Evolutionary conservation across 306 rosid species (phyloP).

Genomic region (Clitoria ternatea): DNA sequence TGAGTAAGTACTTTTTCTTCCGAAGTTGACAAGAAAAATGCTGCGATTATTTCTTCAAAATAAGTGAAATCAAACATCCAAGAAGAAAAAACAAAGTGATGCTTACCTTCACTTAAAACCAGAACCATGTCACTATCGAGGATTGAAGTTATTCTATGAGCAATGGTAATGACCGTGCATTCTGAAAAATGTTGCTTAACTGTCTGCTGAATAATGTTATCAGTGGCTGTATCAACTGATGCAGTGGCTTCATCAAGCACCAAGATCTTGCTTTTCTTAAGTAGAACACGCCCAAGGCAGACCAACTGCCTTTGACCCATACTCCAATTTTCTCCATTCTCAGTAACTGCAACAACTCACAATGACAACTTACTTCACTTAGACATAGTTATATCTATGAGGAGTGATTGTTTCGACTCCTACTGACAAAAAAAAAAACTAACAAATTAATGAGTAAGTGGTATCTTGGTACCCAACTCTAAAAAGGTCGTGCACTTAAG

Average conservation of each 20-base stretch:
- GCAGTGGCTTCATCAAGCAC: conserved; percentile 58
- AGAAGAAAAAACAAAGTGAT: not conserved
- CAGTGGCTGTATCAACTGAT: conserved; percentile 52
- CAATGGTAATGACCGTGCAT: conserved; percentile 72
- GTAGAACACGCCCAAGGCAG: conserved; percentile 78
- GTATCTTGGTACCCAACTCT: too few relatives aligned
- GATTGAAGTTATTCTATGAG: conserved; percentile 82
- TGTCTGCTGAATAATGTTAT: conserved; percentile 42
- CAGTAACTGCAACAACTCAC: conserved; percentile 32
- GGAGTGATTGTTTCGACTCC: too few relatives aligned
- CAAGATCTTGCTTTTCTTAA: conserved; percentile 64
- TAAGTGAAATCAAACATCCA: not conserved
- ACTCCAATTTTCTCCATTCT: conserved; percentile 59
- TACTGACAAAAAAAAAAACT: too few relatives aligned
- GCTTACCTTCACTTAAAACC: conserved; percentile 51
- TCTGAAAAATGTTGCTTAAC: conserved; percentile 51
- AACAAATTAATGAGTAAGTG: too few relatives aligned
- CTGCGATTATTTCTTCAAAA: not conserved
- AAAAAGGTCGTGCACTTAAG: too few relatives aligned
- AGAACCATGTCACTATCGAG: conserved; percentile 78
- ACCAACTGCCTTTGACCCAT: conserved; percentile 74
- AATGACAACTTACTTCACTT: not conserved
- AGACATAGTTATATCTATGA: not conserved
- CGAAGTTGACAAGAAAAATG: not conserved
- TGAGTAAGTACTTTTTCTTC: not conserved